A percentile compares a stretch with the other conserved stretches of the same genome.
Conservation (phyloP, 1,284 basidiomycete species). For the Ceratobasidium sp. region DNA sequence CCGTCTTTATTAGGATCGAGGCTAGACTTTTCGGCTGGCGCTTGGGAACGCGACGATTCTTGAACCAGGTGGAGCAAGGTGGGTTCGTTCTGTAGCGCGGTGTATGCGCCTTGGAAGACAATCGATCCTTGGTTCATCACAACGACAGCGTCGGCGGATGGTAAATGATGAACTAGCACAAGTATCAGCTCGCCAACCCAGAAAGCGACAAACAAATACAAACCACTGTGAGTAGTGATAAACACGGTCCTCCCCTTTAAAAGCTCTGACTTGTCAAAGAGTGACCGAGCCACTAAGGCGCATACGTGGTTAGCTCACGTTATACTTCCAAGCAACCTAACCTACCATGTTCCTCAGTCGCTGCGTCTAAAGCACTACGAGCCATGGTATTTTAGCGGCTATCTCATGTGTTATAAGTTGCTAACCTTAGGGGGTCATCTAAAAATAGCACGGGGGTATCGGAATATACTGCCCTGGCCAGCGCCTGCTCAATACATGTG, state of each 20-base stretch:
- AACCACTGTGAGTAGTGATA: constrained; percentile 15
- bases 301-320: neutral
- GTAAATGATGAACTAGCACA: constrained; percentile 13
- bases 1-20: neutral
- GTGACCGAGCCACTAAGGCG: neutral
- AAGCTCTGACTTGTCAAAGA: constrained; percentile 1
- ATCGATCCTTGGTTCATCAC: constrained; percentile 10
- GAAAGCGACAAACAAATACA: neutral
- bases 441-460: constrained; percentile 7
- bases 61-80: constrained; percentile 9
- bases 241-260: constrained; percentile 11
- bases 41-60: neutral
- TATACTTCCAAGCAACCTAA: neutral
- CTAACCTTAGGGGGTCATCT: constrained; percentile 28
- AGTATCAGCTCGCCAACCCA: neutral
- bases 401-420: neutral
- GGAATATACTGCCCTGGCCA: constrained; percentile 20
- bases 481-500: neutral
- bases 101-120: constrained; percentile 9
- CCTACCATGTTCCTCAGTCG: constrained; percentile 26
- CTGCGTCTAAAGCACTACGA: constrained; percentile 10
- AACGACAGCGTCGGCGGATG: neutral
- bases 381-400: neutral
- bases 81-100: constrained; percentile 3
- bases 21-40: neutral